These are phyloP conservation scores for Porcisia hertigi DNA, from an alignment of 208 protist genomes.

Conservation along the genomic window DNA sequence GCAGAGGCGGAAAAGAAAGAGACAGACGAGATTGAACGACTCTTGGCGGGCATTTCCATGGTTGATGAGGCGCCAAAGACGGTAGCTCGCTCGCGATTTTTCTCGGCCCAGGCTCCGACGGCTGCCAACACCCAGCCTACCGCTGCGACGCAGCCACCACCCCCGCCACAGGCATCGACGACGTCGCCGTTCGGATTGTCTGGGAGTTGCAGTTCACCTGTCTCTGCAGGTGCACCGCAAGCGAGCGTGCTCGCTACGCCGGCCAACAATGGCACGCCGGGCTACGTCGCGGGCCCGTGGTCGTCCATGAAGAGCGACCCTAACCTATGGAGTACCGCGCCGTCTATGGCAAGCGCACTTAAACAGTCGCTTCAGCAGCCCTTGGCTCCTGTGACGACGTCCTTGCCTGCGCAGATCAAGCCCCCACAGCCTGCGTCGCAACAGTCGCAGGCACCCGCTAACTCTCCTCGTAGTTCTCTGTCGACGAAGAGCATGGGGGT, in stretches of 20 bases:
- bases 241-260: slow-evolving; percentile 23
- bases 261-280: slow-evolving; percentile 21
- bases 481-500: neutral
- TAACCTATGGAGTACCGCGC: slow-evolving; percentile 32
- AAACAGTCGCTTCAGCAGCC: slow-evolving; percentile 36
- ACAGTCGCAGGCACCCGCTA: slow-evolving; percentile 5
- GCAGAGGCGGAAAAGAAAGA: slow-evolving; percentile 27
- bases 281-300: slow-evolving; percentile 24
- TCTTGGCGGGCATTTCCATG: slow-evolving; percentile 47
- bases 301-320: slow-evolving; percentile 33
- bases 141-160: neutral
- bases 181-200: neutral
- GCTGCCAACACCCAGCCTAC: slow-evolving; percentile 5
- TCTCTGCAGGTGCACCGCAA: neutral
- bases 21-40: slow-evolving; percentile 56
- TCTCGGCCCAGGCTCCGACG: slow-evolving; percentile 19
- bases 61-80: slow-evolving; percentile 22
- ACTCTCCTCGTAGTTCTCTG: neutral
- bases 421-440: neutral
- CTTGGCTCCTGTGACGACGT: slow-evolving; percentile 6
- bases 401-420: slow-evolving; percentile 1
- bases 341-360: slow-evolving; percentile 30
- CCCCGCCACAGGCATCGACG: neutral
- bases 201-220: slow-evolving; percentile 5
- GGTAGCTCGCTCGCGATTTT: slow-evolving; percentile 56